Evolutionary conservation across 2,329 filamentous ascomycete species (phyloP).

Genomic region (Tolypocladium cylindrosporum): DNA sequence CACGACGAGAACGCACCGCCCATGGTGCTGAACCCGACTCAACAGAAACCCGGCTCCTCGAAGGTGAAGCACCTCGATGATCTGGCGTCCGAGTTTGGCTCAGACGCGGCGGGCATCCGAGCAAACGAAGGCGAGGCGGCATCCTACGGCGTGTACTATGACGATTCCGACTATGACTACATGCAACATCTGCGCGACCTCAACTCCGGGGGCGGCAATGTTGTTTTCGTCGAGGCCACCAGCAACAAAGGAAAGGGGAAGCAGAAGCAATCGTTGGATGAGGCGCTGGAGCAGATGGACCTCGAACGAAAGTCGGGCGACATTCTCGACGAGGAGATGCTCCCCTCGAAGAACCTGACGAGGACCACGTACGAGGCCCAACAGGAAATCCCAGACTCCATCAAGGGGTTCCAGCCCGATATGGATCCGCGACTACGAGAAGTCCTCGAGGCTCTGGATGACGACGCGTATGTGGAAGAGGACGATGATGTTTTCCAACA

Average conservation of each 20-base stretch:
- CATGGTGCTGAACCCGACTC: slow-evolving; percentile 74
- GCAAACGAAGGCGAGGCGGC: slow-evolving; percentile 94
- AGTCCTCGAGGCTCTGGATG: slow-evolving; percentile 85
- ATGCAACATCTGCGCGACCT: slow-evolving; percentile 97
- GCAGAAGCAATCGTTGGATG: slow-evolving; percentile 69
- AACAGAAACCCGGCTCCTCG: slow-evolving; percentile 25
- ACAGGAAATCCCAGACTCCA: slow-evolving; percentile 82
- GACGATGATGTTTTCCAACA: slow-evolving; percentile 81
- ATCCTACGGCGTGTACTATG: slow-evolving; percentile 85
- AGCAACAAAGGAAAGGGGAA: slow-evolving; percentile 62
- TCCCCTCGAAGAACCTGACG: slow-evolving; percentile 70
- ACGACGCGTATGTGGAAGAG: slow-evolving; percentile 86
- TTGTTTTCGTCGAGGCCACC: slow-evolving; percentile 76
- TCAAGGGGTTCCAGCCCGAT: slow-evolving; percentile 91
- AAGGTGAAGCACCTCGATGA: slow-evolving; percentile 63
- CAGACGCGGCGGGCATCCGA: slow-evolving; percentile 55
- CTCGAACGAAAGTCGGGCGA: slow-evolving; percentile 43
- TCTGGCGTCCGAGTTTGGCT: slow-evolving; percentile 64
- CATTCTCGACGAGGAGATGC: slow-evolving; percentile 61
- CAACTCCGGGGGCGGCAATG: slow-evolving; percentile 60
- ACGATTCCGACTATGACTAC: slow-evolving; percentile 95
- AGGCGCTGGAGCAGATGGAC: slow-evolving; percentile 60
- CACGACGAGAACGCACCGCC: slow-evolving; percentile 82
- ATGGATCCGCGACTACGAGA: slow-evolving; percentile 93
- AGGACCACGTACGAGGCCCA: slow-evolving; percentile 81